Evolutionary conservation across 2,329 filamentous ascomycete species (phyloP).

Genomic region (Penicillium sp.): DNA sequence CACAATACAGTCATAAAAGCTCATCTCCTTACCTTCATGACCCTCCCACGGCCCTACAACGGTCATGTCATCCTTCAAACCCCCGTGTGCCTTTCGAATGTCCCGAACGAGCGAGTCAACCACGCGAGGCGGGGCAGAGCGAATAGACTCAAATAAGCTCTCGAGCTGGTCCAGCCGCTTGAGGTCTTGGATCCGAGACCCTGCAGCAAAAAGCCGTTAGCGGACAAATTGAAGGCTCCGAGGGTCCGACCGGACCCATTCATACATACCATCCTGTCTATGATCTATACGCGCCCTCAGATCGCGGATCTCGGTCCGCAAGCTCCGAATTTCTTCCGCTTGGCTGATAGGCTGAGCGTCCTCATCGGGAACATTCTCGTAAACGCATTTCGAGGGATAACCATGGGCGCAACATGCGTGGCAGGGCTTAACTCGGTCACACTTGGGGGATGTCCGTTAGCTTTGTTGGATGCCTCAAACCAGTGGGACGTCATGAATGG

Average conservation of each 20-base stretch:
- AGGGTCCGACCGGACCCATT: background rate
- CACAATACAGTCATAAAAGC: background rate
- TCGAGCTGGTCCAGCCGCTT: constrained; percentile 31
- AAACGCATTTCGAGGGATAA: constrained; percentile 38
- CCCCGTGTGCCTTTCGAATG: constrained; percentile 25
- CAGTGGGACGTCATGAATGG: constrained; percentile 3
- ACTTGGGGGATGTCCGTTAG: constrained; percentile 26
- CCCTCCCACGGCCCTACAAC: constrained; percentile 24
- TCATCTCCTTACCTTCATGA: constrained; percentile 19
- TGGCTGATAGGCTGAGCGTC: constrained; percentile 34
- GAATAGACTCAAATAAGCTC: constrained; percentile 33
- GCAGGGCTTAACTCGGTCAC: constrained; percentile 38
- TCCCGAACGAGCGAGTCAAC: constrained; percentile 32
- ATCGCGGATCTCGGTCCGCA: constrained; percentile 34
- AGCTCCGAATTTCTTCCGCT: constrained; percentile 35
- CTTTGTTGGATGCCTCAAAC: background rate
- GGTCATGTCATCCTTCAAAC: constrained; percentile 15
- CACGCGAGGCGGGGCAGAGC: constrained; percentile 29
- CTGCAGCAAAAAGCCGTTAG: constrained; percentile 11
- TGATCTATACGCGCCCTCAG: constrained; percentile 26
- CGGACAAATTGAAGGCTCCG: background rate
- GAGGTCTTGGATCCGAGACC: constrained; percentile 16
- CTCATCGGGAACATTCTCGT: constrained; percentile 33
- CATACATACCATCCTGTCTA: constrained; percentile 21
- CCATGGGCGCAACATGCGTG: constrained; percentile 40